Percentiles rank a stretch among this genome's conserved stretches.
Evolutionary conservation across 768 basidiomycete genomes (phyloP).

Genomic region (Termitomyces sp.): DNA sequence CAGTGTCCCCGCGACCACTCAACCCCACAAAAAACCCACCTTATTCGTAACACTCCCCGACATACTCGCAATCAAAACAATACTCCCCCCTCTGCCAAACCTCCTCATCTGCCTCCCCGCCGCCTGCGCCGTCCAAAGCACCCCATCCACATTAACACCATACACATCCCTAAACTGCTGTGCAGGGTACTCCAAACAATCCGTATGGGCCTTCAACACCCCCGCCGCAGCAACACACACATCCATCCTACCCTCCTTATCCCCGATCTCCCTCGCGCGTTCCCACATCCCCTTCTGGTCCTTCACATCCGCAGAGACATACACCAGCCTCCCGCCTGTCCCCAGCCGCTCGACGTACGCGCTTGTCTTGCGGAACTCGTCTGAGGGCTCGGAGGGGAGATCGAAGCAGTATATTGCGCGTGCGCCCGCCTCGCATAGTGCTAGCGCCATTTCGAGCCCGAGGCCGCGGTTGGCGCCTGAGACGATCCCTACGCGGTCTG

Average conservation of each 20-base stretch:
- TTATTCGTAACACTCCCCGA: conserved; percentile 67
- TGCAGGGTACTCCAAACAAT: conserved; percentile 65
- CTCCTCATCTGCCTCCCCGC: conserved; percentile 45
- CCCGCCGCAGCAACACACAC: conserved; percentile 79
- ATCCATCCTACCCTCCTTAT: conserved; percentile 69
- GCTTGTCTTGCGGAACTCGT: conserved; percentile 51
- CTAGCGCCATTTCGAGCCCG: conserved; percentile 82
- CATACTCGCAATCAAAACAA: conserved; percentile 51
- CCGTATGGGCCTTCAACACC: conserved; percentile 54
- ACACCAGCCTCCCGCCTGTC: conserved; percentile 46
- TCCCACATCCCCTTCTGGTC: conserved; percentile 61
- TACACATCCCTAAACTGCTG: conserved; percentile 61
- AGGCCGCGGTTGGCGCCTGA: conserved; percentile 67
- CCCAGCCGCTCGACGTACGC: conserved; percentile 49
- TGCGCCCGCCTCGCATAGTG: conserved; percentile 70
- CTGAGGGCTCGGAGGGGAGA: conserved; percentile 50
- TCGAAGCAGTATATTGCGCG: conserved; percentile 69
- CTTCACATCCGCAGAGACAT: conserved; percentile 61
- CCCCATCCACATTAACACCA: conserved; percentile 49
- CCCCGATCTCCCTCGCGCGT: conserved; percentile 53
- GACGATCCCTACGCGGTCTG: conserved; percentile 56
- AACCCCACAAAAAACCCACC: conserved; percentile 29
- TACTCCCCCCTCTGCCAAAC: conserved; percentile 37
- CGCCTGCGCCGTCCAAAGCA: conserved; percentile 48
- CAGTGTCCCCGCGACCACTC: background rate